Percentiles rank a stretch among this genome's conserved stretches.
phyloP scores from a whole-genome alignment of 441 rosid species.

The Dalechampia spathulata region DNA sequence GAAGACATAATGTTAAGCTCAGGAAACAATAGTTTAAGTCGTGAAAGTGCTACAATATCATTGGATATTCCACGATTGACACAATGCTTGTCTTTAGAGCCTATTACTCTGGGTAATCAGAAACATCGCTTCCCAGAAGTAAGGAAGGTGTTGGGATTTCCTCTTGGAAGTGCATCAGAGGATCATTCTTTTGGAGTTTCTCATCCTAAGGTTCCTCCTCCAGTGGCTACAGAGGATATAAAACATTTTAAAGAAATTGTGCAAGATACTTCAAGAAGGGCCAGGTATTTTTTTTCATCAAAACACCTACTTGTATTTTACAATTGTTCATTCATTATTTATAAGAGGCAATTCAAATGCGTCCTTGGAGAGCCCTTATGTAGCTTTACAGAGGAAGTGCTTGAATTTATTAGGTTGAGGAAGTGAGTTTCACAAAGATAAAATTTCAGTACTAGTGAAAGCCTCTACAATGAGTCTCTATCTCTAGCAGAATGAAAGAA shows the following conservation, averaged over 20 bases:
- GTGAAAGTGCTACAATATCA: constrained; percentile 39
- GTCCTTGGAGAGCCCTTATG: no score
- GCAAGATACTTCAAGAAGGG: constrained; percentile 34
- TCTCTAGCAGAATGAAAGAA: neutral
- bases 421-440: no score
- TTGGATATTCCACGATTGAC: constrained; percentile 40
- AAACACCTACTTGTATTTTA: neutral
- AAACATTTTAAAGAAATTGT: constrained; percentile 44
- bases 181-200: constrained; percentile 43
- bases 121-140: constrained; percentile 36
- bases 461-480: no score
- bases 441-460: no score
- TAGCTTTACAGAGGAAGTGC: no score
- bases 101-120: constrained; percentile 40
- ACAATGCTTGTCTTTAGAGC: constrained; percentile 43
- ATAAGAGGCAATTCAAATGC: no score
- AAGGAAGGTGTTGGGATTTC: constrained; percentile 41
- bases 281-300: constrained; percentile 32
- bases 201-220: constrained; percentile 37
- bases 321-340: neutral
- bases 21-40: constrained; percentile 44
- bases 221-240: constrained; percentile 43
- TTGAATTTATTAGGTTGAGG: no score
- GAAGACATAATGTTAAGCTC: constrained; percentile 45
- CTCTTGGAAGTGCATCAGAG: constrained; percentile 31